These are phyloP conservation scores for Steccherinum ochraceum DNA, from an alignment of 768 basidiomycete species.

Conservation along the genomic window DNA sequence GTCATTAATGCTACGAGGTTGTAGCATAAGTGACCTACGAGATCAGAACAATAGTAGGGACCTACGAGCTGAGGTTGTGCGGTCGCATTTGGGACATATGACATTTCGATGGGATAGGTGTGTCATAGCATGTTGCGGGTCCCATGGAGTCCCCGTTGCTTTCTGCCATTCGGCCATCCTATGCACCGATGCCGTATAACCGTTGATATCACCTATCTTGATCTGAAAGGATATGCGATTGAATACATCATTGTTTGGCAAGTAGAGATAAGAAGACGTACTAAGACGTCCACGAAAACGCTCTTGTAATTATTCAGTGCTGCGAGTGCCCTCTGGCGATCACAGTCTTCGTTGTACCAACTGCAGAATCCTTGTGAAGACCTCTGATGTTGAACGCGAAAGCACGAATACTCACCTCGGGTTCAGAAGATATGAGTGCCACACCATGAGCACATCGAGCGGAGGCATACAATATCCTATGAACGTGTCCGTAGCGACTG, in stretches of 20 bases:
- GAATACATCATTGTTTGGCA: no score
- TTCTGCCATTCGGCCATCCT: conserved; percentile 14
- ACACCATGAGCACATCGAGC: conserved; percentile 36
- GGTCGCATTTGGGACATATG: conserved; percentile 31
- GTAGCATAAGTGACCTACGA: no score
- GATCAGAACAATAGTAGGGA: no score
- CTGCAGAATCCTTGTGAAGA: no score
- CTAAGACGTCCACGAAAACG: no score
- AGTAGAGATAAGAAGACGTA: no score
- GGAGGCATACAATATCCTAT: conserved; percentile 25
- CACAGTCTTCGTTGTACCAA: conserved; percentile 21
- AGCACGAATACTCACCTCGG: no score
- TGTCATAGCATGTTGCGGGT: conserved; percentile 29
- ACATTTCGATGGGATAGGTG: conserved; percentile 20
- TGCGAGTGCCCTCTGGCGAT: no score
- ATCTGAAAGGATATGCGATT: no score
- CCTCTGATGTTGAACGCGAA: no score
- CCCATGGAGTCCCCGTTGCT: conserved; percentile 20
- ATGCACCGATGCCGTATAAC: conserved; percentile 10
- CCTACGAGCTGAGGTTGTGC: conserved; percentile 27
- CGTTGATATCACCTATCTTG: conserved; percentile 11
- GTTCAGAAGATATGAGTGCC: conserved; percentile 35
- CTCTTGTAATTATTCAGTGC: no score
- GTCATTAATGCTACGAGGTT: no score
- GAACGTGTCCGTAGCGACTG: conserved; percentile 21